phyloP scores from a whole-genome alignment of 192 early-diverging fungal genomes.

The Entomortierella beljakovae region DNA sequence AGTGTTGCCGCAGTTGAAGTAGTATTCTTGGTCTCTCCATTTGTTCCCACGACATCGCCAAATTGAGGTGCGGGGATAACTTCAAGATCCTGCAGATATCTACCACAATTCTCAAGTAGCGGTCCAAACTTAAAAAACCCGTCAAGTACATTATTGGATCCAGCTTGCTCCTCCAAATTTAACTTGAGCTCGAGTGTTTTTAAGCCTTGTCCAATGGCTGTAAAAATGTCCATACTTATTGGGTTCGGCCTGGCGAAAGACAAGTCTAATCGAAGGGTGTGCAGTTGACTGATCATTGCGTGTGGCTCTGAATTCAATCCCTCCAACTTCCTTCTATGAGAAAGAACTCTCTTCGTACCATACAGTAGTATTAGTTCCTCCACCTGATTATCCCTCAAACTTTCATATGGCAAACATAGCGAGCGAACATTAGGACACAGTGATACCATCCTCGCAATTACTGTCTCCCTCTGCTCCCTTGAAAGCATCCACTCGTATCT shows the following conservation, averaged over 20 bases:
- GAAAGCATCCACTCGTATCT: no score
- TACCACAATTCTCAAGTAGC: conserved; percentile 1
- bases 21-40: no score
- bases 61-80: conserved; percentile 8
- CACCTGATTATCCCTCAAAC: not conserved
- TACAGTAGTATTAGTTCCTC: not conserved
- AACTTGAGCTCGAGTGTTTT: conserved; percentile 9
- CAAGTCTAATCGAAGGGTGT: conserved; percentile 12
- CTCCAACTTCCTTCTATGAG: not conserved
- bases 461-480: no score
- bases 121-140: conserved; percentile 9
- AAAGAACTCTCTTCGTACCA: not conserved
- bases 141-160: not conserved
- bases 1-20: not conserved
- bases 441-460: no score
- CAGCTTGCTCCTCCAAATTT: not conserved
- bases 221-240: not conserved
- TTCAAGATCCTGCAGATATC: conserved; percentile 3
- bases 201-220: conserved; percentile 7
- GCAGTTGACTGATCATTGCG: conserved; percentile 2
- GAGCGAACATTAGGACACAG: not conserved
- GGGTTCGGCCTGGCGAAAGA: conserved; percentile 9
- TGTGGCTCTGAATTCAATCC: not conserved
- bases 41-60: not conserved
- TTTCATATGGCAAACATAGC: not conserved